phyloP scores from a whole-genome alignment of 2,329 filamentous ascomycete species.

The Arthrobotrys pseudoclavata region DNA sequence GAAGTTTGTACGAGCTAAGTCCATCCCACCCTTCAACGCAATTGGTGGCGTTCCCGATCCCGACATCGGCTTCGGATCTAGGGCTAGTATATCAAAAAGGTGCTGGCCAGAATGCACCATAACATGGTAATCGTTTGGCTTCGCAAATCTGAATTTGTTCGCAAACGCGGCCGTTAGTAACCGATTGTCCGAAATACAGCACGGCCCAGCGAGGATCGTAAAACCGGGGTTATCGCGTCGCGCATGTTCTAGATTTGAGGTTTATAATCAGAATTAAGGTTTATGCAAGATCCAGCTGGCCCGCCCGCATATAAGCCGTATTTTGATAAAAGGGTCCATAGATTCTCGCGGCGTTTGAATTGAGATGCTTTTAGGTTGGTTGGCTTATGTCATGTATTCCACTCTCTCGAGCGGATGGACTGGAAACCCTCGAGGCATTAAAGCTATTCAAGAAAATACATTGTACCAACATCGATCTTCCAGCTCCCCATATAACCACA shows the following conservation, averaged over 20 bases:
- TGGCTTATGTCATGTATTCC: too few relatives aligned
- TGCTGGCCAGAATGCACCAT: too few relatives aligned
- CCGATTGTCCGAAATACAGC: not conserved
- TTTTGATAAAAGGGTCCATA: not conserved
- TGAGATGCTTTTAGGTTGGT: not conserved
- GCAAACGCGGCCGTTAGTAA: not conserved
- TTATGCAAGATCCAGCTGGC: conserved; percentile 2
- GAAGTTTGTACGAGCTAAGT: not conserved
- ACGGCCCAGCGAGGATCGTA: not conserved
- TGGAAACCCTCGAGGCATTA: too few relatives aligned
- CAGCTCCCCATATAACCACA: not conserved
- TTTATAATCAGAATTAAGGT: not conserved
- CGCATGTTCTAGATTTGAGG: conserved; percentile 9
- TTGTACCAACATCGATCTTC: not conserved
- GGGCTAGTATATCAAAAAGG: too few relatives aligned
- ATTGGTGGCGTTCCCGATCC: not conserved
- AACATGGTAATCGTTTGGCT: not conserved
- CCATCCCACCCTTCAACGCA: not conserved
- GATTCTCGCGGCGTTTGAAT: not conserved
- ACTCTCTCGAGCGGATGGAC: too few relatives aligned
- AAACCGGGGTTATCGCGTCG: not conserved
- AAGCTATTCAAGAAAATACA: too few relatives aligned
- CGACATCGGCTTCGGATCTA: not conserved
- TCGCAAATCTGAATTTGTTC: not conserved
- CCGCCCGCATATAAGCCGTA: not conserved